These are phyloP conservation scores for Tardiomyces digboiensis DNA, from an alignment of 1,139 yeast species.

Conservation along the genomic window DNA sequence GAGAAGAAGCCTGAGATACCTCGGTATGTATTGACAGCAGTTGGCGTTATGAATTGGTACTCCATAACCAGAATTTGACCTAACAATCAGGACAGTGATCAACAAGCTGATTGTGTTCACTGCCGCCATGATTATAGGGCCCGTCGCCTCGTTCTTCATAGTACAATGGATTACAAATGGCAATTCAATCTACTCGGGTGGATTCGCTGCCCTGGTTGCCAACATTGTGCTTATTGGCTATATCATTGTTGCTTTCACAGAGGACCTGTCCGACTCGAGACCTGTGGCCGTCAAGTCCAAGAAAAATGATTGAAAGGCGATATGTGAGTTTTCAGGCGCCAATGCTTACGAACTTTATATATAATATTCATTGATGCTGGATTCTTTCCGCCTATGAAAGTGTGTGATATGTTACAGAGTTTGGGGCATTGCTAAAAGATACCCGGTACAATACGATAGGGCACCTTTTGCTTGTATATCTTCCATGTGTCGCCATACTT, in stretches of 20 bases:
- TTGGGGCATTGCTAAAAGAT: constrained; percentile 65
- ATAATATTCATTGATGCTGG: too few species aligned
- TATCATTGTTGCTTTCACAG: constrained; percentile 79
- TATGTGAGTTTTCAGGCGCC: too few species aligned
- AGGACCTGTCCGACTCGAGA: constrained; percentile 42
- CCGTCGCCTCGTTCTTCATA: constrained; percentile 63
- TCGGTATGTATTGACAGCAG: constrained; percentile 10
- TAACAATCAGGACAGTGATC: constrained; percentile 42
- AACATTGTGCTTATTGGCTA: constrained; percentile 81
- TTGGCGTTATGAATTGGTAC: neutral
- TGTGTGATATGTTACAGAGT: too few species aligned
- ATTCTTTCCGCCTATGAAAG: too few species aligned
- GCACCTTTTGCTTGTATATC: constrained; percentile 70
- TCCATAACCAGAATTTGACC: neutral
- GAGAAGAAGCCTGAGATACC: constrained; percentile 11
- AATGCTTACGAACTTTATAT: too few species aligned
- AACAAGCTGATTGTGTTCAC: constrained; percentile 79
- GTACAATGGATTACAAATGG: constrained; percentile 39
- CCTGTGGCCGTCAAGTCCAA: constrained; percentile 30
- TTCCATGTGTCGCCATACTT: constrained; percentile 87
- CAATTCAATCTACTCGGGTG: constrained; percentile 75
- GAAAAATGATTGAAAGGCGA: constrained; percentile 10
- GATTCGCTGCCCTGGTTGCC: constrained; percentile 80
- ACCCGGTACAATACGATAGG: constrained; percentile 85
- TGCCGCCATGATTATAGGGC: constrained; percentile 77